Base-by-base conservation (phyloP, 306 rosid genomes). In the Trichosanthes truncata region DNA sequence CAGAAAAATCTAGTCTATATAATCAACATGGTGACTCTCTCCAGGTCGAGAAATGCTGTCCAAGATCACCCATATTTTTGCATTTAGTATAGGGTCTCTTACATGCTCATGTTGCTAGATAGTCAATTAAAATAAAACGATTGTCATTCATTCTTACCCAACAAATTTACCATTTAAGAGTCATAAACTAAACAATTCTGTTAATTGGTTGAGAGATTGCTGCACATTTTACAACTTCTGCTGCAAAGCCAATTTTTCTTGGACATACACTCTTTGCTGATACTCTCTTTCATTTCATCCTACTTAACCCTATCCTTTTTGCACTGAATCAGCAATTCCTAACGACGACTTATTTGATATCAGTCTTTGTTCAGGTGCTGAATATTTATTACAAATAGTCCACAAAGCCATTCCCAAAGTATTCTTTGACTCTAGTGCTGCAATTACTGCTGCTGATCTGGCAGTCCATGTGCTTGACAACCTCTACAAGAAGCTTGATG, bases 351-450 rank as follows among this genome's bases (percentile, higher is more conserved):
- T 88, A 80, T 86, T 79, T 87, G 89, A 82, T 82, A 65, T 38
- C 80, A 95, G 97, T 89, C 92, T 95, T 81, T 92, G 93, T 84
- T 85, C 98, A 85, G 97, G 98, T 66, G 93, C 97, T 82, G 96
- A 92, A 85, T 90, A 83, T 74, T 85, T 95, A 38, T 79, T 89
- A 83, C 93, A 80, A 78, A 83, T 90, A 77, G 93, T 91, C 80
- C 86, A 82, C 4, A 87, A 91, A 79, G 90, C 97, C 63, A 88
- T 92, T 73, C 98, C 98, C 63, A 82, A 84, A 68, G 84, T 74
- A 65, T 95, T 84, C 87, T 87, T 92, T 59, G 91, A 85, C 82
- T 77, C 82, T 53, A 82, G 75, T 85, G 88, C 67, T 81, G 86
- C 95, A 83, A 78, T 95, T 84, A 88, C 92, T 10, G 84, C 93